Evolutionary conservation across 352 stramenopile genomes (phyloP), one percentile per base, ranked within the genome.

Genomic region (Globisporangium irregulare): DNA sequence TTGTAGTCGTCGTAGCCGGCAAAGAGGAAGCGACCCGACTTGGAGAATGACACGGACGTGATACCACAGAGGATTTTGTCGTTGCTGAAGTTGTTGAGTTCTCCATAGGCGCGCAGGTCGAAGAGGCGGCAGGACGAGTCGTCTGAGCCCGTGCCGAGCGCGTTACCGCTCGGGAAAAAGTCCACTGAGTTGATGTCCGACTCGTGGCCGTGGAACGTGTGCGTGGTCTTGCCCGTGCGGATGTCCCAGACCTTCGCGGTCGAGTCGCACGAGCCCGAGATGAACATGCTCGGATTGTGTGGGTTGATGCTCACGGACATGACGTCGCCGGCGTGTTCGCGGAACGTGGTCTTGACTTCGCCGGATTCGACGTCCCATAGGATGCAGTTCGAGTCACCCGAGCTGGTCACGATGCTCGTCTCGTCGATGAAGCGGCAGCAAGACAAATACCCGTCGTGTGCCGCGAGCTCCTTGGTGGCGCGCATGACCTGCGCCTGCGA

Each of bases 141-240:
- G 72, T 99, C 97, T 32, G 95, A 99, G 8, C 96, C 98, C 1
- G 96, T 98, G 38, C 92, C 93, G 32, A 99, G 90, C 32, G 90
- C 87, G 64, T 98, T 97, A 36, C 96, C 97, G 77, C 98, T 97
- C 0, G 96, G 97, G 75, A 99, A 99, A 64, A 99, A 99, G 72
- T 97, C 91, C 32, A 99, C 96, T 63, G 94, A 98, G 81, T 99
- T 99, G 78, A 99, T 98, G 76, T 99, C 98, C 24, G 90, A 98
- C 67, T 98, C 94, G 78, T 99, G 98, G 32, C 98, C 97, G 25
- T 96, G 83, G 75, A 99, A 99, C 53, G 97, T 99, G 79, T 98
- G 91, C 59, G 96, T 97, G 48, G 91, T 98, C 72, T 98, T 98
- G 67, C 93, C 87, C 48, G 87, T 94, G 65, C 98, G 94, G 66